These are phyloP conservation scores for Nakazawaea wickerhamii DNA, from an alignment of 805 yeast genomes.

Conservation along the genomic window DNA sequence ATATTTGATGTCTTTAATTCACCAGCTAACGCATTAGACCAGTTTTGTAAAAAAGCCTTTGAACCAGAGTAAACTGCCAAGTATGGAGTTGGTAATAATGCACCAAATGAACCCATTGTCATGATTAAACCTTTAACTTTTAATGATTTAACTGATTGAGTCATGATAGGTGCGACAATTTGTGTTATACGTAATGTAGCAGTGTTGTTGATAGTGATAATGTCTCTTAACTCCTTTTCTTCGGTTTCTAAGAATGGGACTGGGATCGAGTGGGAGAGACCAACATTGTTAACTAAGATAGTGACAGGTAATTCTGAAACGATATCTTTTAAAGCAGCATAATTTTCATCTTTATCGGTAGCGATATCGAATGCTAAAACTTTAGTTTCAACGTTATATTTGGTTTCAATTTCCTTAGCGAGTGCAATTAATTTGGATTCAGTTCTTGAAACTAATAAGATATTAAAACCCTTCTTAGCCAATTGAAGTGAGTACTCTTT, in stretches of 20 bases:
- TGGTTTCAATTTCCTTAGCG: conserved; percentile 54
- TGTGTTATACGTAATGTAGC: conserved; percentile 84
- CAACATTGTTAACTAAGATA: conserved; percentile 86
- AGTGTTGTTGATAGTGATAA: conserved; percentile 78
- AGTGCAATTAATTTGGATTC: conserved; percentile 64
- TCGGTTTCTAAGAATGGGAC: conserved; percentile 85
- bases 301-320: conserved; percentile 56
- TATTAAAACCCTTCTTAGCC: conserved; percentile 78
- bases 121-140: conserved; percentile 67
- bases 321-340: conserved; percentile 41
- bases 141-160: conserved; percentile 37
- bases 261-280: conserved; percentile 91
- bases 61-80: conserved; percentile 95
- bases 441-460: conserved; percentile 82
- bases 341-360: conserved; percentile 52
- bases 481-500: conserved; percentile 84
- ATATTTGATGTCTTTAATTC: conserved; percentile 65
- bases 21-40: conserved; percentile 87
- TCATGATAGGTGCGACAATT: conserved; percentile 67
- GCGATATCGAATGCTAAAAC: conserved; percentile 77
- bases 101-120: conserved; percentile 97
- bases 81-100: conserved; percentile 85
- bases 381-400: conserved; percentile 58
- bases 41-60: conserved; percentile 87
- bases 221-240: conserved; percentile 66